Evolutionary conservation across 192 early-diverging fungal species (phyloP).

Genomic region (Allomyces macrogynus): DNA sequence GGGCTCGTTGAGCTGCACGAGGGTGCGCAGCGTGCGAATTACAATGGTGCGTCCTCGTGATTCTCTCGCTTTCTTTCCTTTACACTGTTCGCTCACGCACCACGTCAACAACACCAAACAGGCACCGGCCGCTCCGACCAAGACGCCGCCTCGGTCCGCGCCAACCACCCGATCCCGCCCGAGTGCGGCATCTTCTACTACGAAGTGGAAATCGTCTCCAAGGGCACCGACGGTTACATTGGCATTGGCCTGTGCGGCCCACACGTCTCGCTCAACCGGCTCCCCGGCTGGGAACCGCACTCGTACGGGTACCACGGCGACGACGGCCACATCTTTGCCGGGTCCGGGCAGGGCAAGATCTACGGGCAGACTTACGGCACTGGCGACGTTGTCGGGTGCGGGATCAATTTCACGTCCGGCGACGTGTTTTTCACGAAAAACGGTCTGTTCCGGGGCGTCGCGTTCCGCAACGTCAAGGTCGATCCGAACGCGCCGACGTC

Average conservation of each 20-base stretch:
- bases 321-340: conserved; percentile 68
- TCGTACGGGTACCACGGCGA: conserved; percentile 97
- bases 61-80: background rate
- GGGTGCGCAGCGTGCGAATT: conserved; percentile 19
- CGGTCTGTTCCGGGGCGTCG: conserved; percentile 44
- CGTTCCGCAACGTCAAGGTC: conserved; percentile 22
- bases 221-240: conserved; percentile 80
- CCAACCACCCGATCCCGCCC: conserved; percentile 61
- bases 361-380: conserved; percentile 82
- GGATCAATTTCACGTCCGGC: conserved; percentile 59
- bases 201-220: conserved; percentile 62
- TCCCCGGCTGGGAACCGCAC: conserved; percentile 80
- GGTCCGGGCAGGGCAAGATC: conserved; percentile 45
- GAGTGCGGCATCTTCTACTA: conserved; percentile 83
- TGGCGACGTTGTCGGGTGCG: conserved; percentile 85
- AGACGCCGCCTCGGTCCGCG: conserved; percentile 62
- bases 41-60: conserved; percentile 19
- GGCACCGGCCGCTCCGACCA: conserved; percentile 47
- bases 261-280: conserved; percentile 28
- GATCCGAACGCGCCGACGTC: conserved; percentile 7
- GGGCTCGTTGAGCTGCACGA: conserved; percentile 19
- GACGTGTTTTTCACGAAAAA: conserved; percentile 84
- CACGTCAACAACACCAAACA: conserved; percentile 5
- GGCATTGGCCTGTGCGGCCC: conserved; percentile 66
- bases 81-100: background rate